Evolutionary conservation across 208 protist species (phyloP).

Genomic region (Trypanosoma conorhini): DNA sequence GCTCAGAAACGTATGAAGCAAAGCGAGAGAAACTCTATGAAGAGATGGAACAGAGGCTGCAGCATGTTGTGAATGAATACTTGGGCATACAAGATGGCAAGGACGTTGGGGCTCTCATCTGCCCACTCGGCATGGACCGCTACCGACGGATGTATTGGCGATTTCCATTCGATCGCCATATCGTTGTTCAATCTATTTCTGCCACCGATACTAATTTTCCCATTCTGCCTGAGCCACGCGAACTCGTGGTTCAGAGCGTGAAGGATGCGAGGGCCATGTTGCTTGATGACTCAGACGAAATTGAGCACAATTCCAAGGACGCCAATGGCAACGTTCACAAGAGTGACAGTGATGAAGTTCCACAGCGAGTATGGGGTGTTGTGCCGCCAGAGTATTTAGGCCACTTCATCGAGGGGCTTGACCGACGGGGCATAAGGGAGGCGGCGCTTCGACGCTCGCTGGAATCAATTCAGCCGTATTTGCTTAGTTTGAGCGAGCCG

Average conservation of each 20-base stretch:
- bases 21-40: conserved; percentile 38
- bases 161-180: conserved; percentile 66
- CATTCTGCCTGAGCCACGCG: conserved; percentile 36
- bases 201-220: conserved; percentile 38
- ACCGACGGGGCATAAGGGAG: conserved; percentile 68
- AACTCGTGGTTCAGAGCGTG: conserved; percentile 24
- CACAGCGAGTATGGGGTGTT: conserved; percentile 62
- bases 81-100: conserved; percentile 44
- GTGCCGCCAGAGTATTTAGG: conserved; percentile 59
- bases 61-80: conserved; percentile 34
- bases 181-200: conserved; percentile 72
- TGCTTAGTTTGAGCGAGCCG: conserved; percentile 37
- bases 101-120: conserved; percentile 57
- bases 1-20: conserved; percentile 34
- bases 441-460: conserved; percentile 50
- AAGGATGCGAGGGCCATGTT: conserved; percentile 26
- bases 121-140: conserved; percentile 84
- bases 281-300: conserved; percentile 47
- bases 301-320: not conserved
- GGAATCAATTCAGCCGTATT: conserved; percentile 51
- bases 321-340: not conserved
- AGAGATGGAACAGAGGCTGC: conserved; percentile 37
- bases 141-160: conserved; percentile 88
- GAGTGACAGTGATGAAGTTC: conserved; percentile 8
- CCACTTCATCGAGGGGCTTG: conserved; percentile 60